Base-by-base conservation (phyloP, 2,329 filamentous ascomycete genomes). In the Beauveria pseudobassiana region DNA sequence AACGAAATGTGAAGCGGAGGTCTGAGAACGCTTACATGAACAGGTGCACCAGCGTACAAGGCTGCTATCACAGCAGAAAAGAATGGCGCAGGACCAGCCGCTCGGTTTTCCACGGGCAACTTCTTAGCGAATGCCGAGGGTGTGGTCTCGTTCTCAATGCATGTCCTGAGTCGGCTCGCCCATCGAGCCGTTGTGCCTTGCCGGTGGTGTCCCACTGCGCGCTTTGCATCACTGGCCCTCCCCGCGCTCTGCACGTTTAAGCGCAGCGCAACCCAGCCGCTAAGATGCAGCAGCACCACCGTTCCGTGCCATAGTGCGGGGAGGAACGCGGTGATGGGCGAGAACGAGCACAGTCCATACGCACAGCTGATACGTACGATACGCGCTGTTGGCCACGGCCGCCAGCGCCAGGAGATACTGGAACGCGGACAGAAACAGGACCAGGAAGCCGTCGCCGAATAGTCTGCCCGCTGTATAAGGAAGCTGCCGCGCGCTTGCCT, bases 321-420 rank as follows among this genome's bases (percentile, higher is more conserved):
- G 0, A 60, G 49, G 20, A 46, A 60, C 16, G 46, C 57, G 3
- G 24, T 34, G 10, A 40, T 60, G 7, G 58, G 49, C n/a, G 49
- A 45, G n/a, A 60, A 52, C 2, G 58, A 24, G 26, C 58, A 60
- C 58, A 0, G 58, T 60, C 58, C 49, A 60, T 3, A 60, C n/a
- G 20, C 58, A 60, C 26, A 53, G 20, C 49, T 60, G 58, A 34
- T 60, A 60, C 12, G 58, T 60, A 42, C 48, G 58, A 18, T 60
- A 60, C 5, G 49, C 58, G n/a, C 49, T 60, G 40, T 60, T 60
- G 24, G 40, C 58, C 3, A 46, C 49, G 7, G 58, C 58, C 12
- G 38, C 58, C 1, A 60, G 40, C 20, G 58, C 49, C 26, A 46
- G 4, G n/a, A 38, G 20, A 28, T 60, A 60, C 40, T 60, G 58